Base-by-base conservation (phyloP, 352 stramenopile species). In the Pythium periplocum region DNA sequence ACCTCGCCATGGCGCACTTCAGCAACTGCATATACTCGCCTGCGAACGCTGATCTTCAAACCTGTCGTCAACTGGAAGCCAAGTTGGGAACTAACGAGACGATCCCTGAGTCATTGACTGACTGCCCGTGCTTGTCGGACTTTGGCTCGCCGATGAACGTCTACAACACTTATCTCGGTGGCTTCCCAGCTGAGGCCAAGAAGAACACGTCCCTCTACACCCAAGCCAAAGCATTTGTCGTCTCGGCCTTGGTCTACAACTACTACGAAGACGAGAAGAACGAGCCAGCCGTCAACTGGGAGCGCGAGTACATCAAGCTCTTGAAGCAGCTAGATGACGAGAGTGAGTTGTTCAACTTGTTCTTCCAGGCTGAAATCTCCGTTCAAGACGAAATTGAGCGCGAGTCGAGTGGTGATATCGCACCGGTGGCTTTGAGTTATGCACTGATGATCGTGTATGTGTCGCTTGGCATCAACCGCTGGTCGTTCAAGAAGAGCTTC, bases 371-470 rank as follows among this genome's bases (percentile, higher is more conserved):
- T 10, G 75, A 87, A 38, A 73, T 57, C 37, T 88, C 75, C 12
- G 54, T 73, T 10, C 55, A 80, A 30, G 78, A 89, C 44, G 78
- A 90, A 53, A 83, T 89, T 46, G 61, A 68, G 11, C 61, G 46
- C 46, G 73, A 74, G 40, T 86, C 72, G 26, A 76, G 54, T 35
- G 55, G 72, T 26, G 67, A 79, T 38, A 70, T 73, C 31, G 51
- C 83, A 11, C 71, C 78, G 4, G 64, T 73, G 26, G 59, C 68
- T 2, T 55, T 77, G 44, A 82, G 70, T 17, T 91, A 89, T 48
- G 36, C 68, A 40, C 75, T 89, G 37, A 83, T 90, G 75, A 71
- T 85, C 42, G 33, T 89, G 2, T 90, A 87, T 55, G 70, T 90
- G 34, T 72, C 75, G 10, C 55, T 90, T 1, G 79, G 75, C 12